Conservation (phyloP, 1,284 basidiomycete species). For the Rhodotorula sp. region DNA sequence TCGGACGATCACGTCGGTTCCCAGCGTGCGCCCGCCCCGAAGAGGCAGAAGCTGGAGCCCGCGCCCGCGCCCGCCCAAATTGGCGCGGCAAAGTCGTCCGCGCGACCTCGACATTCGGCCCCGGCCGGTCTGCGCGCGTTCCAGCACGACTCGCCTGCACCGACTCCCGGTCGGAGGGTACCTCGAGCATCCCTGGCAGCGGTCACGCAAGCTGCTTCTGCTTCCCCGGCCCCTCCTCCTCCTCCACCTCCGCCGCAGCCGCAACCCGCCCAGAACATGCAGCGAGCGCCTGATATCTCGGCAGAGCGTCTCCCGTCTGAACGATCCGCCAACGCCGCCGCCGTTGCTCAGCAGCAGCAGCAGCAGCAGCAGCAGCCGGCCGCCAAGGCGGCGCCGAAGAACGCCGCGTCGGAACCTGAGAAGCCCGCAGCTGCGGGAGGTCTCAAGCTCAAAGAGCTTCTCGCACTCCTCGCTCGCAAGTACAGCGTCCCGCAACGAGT, state of each 20-base stretch:
- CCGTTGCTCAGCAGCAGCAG: too few relatives aligned
- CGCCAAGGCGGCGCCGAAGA: neutral
- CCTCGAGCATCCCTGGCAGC: conserved; percentile 14
- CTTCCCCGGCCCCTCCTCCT: neutral
- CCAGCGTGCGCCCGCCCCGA: neutral
- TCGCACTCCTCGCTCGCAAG: neutral
- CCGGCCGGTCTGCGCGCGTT: neutral
- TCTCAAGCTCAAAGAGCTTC: neutral
- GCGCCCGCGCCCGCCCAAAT: neutral
- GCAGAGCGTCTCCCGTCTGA: too few relatives aligned
- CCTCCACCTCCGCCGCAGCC: neutral
- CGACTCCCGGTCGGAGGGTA: neutral
- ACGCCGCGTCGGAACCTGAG: neutral
- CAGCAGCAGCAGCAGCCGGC: too few relatives aligned
- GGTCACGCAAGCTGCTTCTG: neutral
- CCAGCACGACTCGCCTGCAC: too few relatives aligned
- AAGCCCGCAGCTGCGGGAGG: neutral
- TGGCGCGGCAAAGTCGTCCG: neutral
- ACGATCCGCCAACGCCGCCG: neutral
- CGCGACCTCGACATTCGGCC: neutral
- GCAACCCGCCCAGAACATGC: too few relatives aligned
- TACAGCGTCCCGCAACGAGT: neutral
- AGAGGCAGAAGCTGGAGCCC: neutral
- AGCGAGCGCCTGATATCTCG: too few relatives aligned
- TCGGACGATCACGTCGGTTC: neutral